Base-by-base conservation (phyloP, 805 yeast species). In the Teunomyces kruisii region DNA sequence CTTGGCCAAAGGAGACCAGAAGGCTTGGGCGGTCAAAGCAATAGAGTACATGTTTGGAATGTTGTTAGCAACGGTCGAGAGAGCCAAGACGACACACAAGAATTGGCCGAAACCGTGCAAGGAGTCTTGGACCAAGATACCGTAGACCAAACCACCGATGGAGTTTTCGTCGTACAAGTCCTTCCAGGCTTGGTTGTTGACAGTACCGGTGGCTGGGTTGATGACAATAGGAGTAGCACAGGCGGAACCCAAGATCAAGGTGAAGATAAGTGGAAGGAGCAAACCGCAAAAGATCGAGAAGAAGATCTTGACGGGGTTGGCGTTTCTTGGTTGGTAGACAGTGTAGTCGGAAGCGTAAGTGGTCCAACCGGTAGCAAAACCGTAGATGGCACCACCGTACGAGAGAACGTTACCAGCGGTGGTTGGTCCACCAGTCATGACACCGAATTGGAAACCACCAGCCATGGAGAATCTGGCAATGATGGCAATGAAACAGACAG, bases 311-410 rank as follows among this genome's bases (percentile, higher is more conserved):
- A 54, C 51, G 36, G 80, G 70, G 65, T 77, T 78, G 51, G 84
- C 80, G 58, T 79, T 75, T 56, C 78, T 72, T 53, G 86, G 88
- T 79, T 86, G 88, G 72, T 88, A 91, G 36, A 85, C 89, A 40
- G 96, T 88, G 70, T 90, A 91, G 70, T 90, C 97, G 42, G 96
- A 81, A 22, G 97, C 94, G 56, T 84, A 88, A 14, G 96, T 84
- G 45, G 95, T 81, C 97, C 97, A 90, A 51, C 97, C 97, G 44
- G 96, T 80, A 41, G 96, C 95, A 59, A 84, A 90, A 51, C 97
- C 97, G 57, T 80, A 90, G 51, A 86, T 65, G 36, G 94, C 68
- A 64, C 90, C 84, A 61, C 96, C 96, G 54, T 85, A 88, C 15
- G 92, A 81, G 46, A 90, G 71, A 14, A 88, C 90, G 57, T 65